These are phyloP conservation scores for Wickerhamiella vanderwaltii DNA, from an alignment of 805 yeast species.

Conservation along the genomic window DNA sequence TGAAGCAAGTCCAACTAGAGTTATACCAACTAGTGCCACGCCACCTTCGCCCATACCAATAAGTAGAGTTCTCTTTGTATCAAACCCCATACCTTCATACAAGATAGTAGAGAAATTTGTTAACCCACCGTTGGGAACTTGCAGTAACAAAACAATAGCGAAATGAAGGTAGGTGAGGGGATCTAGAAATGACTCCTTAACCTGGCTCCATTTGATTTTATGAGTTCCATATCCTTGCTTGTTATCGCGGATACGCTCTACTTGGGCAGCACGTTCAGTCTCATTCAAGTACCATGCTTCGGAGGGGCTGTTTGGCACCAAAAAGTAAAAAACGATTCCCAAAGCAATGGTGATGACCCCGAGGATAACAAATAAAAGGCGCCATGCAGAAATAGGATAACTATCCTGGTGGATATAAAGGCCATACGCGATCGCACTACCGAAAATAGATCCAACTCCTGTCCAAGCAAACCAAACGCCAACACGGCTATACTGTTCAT, in stretches of 20 bases:
- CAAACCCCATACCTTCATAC: conserved; percentile 28
- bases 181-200: conserved; percentile 40
- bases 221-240: conserved; percentile 45
- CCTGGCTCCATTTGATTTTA: conserved; percentile 42
- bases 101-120: conserved; percentile 38
- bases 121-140: conserved; percentile 28
- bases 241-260: conserved; percentile 41
- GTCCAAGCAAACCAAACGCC: conserved; percentile 34
- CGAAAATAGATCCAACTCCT: conserved; percentile 36
- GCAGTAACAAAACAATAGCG: conserved; percentile 4
- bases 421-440: conserved; percentile 41
- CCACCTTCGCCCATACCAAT: conserved; percentile 37
- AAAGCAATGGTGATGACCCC: conserved; percentile 42
- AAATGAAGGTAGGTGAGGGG: conserved; percentile 37
- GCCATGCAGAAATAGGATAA: conserved; percentile 35
- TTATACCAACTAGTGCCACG: conserved; percentile 25
- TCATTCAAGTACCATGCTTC: conserved; percentile 37
- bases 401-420: conserved; percentile 21
- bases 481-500: conserved; percentile 35
- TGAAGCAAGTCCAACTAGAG: conserved; percentile 13
- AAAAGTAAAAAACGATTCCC: conserved; percentile 19
- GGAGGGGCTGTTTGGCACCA: conserved; percentile 42
- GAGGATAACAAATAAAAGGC: conserved; percentile 42
- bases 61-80: conserved; percentile 27
- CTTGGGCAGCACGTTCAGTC: conserved; percentile 37